Evolutionary conservation across 2,329 filamentous ascomycete genomes (phyloP), one percentile per base, ranked within the genome.

Genomic region (Pseudogymnoascus sp.): DNA sequence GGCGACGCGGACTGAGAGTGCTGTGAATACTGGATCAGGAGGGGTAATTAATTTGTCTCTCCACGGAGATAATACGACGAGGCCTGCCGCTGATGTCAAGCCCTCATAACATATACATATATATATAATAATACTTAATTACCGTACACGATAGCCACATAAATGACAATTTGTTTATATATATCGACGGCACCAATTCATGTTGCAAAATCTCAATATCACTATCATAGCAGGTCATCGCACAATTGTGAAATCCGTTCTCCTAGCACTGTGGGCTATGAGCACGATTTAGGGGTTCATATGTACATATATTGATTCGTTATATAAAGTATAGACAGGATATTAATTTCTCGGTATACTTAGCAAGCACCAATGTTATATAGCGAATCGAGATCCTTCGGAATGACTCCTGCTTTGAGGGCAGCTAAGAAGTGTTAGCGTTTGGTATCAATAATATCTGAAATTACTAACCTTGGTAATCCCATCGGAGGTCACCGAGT

Each of bases 401-500:
- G 68, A 28, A 71, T 69, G 47, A 65, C 66, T 6, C 67, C 66
- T 4, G 67, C 66, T 11, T 63, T 66, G 30, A 70, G 68, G 12
- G 69, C 69, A 11, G 65, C 67, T 65, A 47, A 16, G 20, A 16
- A 12, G 9, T 7, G 20, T 43, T 39, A 38, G 34, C 6, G 32
- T 16, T 57, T 16, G 39, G 38, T 28, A 60, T 28, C 16, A 32
- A 25, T 20, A 32, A 25, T 47, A n/a, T 47, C 12, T 9, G 25
- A n/a, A 39, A 30, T 14, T 20, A 61, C 59, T 22, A 58, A 63
- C 67, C 73, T 67, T 74, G 69, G 65, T 82, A 81, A 63, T 76
- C 76, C 79, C 79, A 81, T 20, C 77, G 69, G 71, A 75, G 80
- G 65, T 80, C 77, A 35, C 73, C 74, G 62, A 77, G 14, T 69